phyloP scores from a whole-genome alignment of 176 grass and related monocot genomes.

The Bromus sterilis region DNA sequence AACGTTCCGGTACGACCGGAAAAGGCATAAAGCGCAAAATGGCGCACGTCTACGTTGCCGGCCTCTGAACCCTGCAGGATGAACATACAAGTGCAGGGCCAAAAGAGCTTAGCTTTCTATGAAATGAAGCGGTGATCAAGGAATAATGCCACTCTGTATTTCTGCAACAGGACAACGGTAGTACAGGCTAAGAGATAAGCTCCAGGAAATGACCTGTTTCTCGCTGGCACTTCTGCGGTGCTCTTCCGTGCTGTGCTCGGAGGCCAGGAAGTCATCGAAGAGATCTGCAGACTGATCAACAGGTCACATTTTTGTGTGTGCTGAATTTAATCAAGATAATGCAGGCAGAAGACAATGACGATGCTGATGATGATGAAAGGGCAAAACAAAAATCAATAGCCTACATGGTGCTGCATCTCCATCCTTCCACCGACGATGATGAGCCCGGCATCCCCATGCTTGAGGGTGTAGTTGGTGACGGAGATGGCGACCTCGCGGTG shows the following conservation, averaged over 20 bases:
- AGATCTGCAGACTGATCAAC: conserved; percentile 51
- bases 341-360: background rate
- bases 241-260: conserved; percentile 39
- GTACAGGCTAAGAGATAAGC: background rate
- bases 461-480: conserved; percentile 83
- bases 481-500: conserved; percentile 83
- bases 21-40: conserved; percentile 98
- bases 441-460: conserved; percentile 84
- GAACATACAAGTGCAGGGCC: background rate
- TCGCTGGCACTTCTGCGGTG: conserved; percentile 54
- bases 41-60: conserved; percentile 55
- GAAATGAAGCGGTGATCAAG: background rate
- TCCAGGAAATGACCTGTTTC: conserved; percentile 56
- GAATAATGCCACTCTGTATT: background rate
- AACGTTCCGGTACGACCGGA: conserved; percentile 62
- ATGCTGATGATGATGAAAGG: background rate
- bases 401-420: conserved; percentile 94
- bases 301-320: background rate
- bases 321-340: background rate
- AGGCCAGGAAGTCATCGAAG: conserved; percentile 70
- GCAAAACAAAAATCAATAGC: too few species aligned
- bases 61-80: conserved; percentile 39
- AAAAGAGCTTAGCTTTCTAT: background rate
- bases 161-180: background rate
- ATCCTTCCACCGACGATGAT: conserved; percentile 84